Conservation (phyloP, 2,329 filamentous ascomycete genomes). For the Sclerotiophoma versabilis region DNA sequence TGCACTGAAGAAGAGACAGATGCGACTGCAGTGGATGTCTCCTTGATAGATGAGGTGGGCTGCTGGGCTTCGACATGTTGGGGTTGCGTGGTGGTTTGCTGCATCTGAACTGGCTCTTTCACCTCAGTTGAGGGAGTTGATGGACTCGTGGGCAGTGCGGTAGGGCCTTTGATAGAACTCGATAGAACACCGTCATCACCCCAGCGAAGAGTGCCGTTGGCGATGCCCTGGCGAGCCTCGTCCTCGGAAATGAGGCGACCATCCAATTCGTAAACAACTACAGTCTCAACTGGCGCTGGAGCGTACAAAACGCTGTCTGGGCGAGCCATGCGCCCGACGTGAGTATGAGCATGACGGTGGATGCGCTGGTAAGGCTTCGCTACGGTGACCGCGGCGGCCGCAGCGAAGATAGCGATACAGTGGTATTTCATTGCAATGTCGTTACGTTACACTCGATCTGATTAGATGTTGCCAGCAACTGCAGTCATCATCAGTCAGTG, state of each 20-base stretch:
- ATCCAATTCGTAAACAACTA: conserved; percentile 75
- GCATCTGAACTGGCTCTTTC: conserved; percentile 6
- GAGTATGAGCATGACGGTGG: conserved; percentile 57
- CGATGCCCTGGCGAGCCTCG: conserved; percentile 75
- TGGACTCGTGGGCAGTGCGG: conserved; percentile 26
- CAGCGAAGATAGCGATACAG: conserved; percentile 45
- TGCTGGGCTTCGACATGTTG: conserved; percentile 1
- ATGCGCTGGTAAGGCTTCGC: conserved; percentile 67
- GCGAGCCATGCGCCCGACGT: conserved; percentile 55
- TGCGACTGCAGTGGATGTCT: conserved; percentile 14
- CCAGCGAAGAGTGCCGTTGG: conserved; percentile 70
- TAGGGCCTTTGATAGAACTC: conserved; percentile 24
- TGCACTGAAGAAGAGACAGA: conserved; percentile 38
- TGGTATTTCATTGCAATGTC: conserved; percentile 46
- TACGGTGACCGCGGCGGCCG: conserved; percentile 57
- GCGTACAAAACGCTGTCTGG: conserved; percentile 58
- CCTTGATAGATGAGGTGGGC: neutral
- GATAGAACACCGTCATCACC: conserved; percentile 65
- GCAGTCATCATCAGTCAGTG: conserved; percentile 19
- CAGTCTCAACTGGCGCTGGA: conserved; percentile 65
- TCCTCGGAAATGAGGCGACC: conserved; percentile 66
- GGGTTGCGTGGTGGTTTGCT: conserved; percentile 6
- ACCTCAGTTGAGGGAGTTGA: conserved; percentile 15
- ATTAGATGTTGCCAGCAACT: conserved; percentile 5
- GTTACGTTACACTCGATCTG: conserved; percentile 9